Percentiles rank a stretch among this genome's conserved stretches.
These are phyloP conservation scores for Nemania bipapillata DNA, from an alignment of 2,329 filamentous ascomycete species.

Conservation along the genomic window DNA sequence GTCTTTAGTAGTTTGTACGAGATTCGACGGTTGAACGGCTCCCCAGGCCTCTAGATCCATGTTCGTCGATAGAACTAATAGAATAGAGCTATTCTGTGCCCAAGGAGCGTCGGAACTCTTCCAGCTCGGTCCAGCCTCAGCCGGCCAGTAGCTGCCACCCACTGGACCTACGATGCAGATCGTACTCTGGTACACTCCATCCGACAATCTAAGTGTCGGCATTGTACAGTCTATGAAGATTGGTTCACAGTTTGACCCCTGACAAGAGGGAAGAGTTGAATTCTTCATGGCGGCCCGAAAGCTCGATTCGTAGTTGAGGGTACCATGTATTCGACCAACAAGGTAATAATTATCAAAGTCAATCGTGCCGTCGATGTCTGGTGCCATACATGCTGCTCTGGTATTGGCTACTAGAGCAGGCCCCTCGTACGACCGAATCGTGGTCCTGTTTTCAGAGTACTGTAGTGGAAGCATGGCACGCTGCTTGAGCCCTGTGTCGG, in stretches of 20 bases:
- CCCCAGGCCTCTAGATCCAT: not conserved
- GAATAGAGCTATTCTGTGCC: not conserved
- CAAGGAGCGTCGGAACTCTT: not conserved
- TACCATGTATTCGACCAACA: not conserved
- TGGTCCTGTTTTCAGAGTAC: not conserved
- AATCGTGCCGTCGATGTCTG: not conserved
- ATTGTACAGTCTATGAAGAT: not conserved
- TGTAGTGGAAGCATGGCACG: not conserved
- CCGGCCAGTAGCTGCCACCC: not conserved
- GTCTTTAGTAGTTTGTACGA: not conserved
- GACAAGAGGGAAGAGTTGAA: not conserved
- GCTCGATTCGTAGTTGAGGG: not conserved
- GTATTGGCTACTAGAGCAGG: not conserved
- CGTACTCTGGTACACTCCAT: not conserved
- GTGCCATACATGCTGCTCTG: slow-evolving; percentile 4
- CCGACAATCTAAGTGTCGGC: not conserved
- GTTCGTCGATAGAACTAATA: not conserved
- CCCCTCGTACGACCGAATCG: not conserved
- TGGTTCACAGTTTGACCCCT: not conserved
- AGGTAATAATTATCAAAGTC: not conserved
- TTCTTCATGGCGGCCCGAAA: not conserved
- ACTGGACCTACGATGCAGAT: slow-evolving; percentile 2
- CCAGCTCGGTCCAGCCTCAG: not conserved
- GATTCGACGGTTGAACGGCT: not conserved
- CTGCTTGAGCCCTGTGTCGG: not conserved